Base-by-base conservation (phyloP, 805 yeast species). In the Kuraishia floccosa region DNA sequence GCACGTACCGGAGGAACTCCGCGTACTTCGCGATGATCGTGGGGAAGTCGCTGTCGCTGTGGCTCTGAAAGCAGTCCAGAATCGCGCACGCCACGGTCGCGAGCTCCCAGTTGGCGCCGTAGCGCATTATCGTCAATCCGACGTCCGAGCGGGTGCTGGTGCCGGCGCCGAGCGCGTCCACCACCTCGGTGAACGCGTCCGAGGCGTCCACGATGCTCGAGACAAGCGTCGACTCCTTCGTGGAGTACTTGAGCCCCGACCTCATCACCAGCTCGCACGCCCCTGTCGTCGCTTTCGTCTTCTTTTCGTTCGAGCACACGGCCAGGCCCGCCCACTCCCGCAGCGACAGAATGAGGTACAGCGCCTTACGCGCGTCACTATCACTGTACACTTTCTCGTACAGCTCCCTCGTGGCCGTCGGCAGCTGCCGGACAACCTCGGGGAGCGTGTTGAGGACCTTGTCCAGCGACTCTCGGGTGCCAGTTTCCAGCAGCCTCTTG, bases 161-260 rank as follows among this genome's bases (percentile, higher is more conserved):
- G 4, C 16, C 11, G 3, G 39, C 33, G n/a, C 56, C 37, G 6
- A 60, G 36, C 0, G 39, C 39, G 0, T 40, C 14, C 2, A 68
- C 54, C 5, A 50, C 27, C 1, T 33, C 33, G 25, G 44, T 39
- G 28, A 56, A 60, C 3, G 41, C 36, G 0, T 36, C 41, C 7
- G 44, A 43, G 1, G 52, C 47, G 6, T 55, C 53, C 2, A 72
- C 56, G 18, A 76, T 52, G 24, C 54, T 52, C 1, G 73, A 47
- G 1, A 74, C 68, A 12, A 58, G 52, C 3, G 67, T 76, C 12
- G 72, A 70, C 27, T 72, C 77, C 29, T 53, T 56, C 32, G 66
- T 65, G 6, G 85, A 73, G 34, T 72, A 63, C 45, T 80, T 77
- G 21, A 87, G 49, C 0, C 93, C 89, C 35, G 81, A 85, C 40